Evolutionary conservation across 345 rosid species (phyloP), one percentile per base, ranked within the genome.

Genomic region (Murraya paniculata): DNA sequence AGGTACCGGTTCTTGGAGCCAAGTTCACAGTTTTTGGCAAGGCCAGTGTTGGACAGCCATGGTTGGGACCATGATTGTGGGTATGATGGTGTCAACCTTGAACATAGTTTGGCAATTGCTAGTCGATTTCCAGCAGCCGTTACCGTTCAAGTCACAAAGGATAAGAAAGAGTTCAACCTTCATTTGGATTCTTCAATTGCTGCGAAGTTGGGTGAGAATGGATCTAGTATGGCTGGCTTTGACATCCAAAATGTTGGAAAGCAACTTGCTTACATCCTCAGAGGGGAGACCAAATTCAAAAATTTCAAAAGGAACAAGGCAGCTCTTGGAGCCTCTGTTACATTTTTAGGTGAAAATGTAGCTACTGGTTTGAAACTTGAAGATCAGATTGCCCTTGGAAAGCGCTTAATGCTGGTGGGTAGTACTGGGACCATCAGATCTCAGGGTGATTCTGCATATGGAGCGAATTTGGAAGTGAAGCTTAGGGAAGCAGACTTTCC

Each of bases 41-140:
- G 98, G 92, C 97, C 99, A 13, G 97, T 95, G 36, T 80, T 93
- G 78, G 98, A 95, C 84, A 87, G 93, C 70, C 96, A 95, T 80
- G 94, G 98, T 60, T 95, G 99, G 99, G 99, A 95, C 85, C 98
- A 95, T 89, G 99, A 95, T 80, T 92, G 94, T 82, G 98, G 99
- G 35, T 93, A 95, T 78, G 99, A 95, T 45, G 99, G 99, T 10
- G 96, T 93, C 61, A 95, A 92, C 68, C 79, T 94, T 1, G 99
- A 93, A 69, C 87, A 92, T 22, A 87, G 91, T 78, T 80, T 93
- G 75, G 94, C 94, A 59, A 55, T 95, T 65, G 87, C 78, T 48
- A 88, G 81, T 71, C 90, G 58, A 62, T 93, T 91, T 85, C 99
- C 99, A 19, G 91, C 89, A 7, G 87, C 97, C 11, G 85, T 94